Conservation (phyloP, 495 filamentous ascomycete species). For the Thermochaetoides thermophila region DNA sequence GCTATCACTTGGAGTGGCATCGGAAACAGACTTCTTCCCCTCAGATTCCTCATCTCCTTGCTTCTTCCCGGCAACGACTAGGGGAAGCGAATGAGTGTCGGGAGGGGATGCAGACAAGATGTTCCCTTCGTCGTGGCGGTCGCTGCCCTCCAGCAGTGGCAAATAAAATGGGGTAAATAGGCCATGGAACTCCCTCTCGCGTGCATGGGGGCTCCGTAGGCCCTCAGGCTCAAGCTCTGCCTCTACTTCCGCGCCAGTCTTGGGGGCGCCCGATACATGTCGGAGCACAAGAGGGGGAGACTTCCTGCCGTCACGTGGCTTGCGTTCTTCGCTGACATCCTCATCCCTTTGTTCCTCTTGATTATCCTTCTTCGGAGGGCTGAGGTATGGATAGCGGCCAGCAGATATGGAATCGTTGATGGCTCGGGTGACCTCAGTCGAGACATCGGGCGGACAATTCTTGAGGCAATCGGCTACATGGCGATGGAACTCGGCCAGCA, state of each 20-base stretch:
- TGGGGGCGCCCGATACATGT: slow-evolving; percentile 21
- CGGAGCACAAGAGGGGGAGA: slow-evolving; percentile 30
- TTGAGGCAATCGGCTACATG: slow-evolving; percentile 32
- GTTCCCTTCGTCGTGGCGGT: slow-evolving; percentile 14
- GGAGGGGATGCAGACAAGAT: too few relatives aligned
- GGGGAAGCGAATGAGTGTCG: too few relatives aligned
- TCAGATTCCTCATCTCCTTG: too few relatives aligned
- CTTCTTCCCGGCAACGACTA: too few relatives aligned
- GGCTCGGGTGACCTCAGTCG: slow-evolving; percentile 26
- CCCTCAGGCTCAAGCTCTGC: too few relatives aligned
- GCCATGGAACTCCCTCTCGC: slow-evolving; percentile 43
- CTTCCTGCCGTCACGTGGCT: slow-evolving; percentile 19
- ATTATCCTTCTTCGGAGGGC: too few relatives aligned
- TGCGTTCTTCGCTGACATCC: too few relatives aligned
- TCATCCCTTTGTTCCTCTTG: too few relatives aligned
- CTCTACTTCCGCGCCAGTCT: slow-evolving; percentile 3
- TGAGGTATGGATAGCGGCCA: slow-evolving; percentile 24
- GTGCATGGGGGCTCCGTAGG: slow-evolving; percentile 30
- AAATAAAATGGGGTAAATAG: slow-evolving; percentile 46
- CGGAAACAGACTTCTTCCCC: slow-evolving; percentile 9
- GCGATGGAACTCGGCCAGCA: slow-evolving; percentile 33
- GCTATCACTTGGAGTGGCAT: too few relatives aligned
- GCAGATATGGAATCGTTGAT: slow-evolving; percentile 27
- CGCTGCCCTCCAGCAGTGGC: slow-evolving; percentile 37
- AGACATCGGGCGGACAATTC: slow-evolving; percentile 29